phyloP scores from a whole-genome alignment of 2,329 filamentous ascomycete species.

The Lecanicillium sp. region DNA sequence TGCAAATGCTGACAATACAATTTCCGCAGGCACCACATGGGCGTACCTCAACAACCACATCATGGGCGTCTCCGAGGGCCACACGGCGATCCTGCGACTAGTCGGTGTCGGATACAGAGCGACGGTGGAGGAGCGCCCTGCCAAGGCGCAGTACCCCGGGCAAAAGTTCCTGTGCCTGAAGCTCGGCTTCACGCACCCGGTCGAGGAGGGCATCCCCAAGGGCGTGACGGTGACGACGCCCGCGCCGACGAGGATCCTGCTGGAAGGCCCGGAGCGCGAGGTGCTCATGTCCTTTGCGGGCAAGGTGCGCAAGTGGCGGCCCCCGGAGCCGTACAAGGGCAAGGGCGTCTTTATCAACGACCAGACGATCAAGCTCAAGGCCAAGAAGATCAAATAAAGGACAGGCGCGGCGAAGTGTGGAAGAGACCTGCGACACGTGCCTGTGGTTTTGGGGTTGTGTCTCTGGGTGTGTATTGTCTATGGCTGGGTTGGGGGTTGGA shows the following conservation, averaged over 20 bases:
- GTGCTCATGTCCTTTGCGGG: conserved; percentile 88
- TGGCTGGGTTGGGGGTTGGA: not conserved
- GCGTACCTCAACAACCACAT: conserved; percentile 88
- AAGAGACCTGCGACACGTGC: not conserved
- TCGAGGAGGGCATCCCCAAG: conserved; percentile 77
- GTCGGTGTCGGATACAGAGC: conserved; percentile 96
- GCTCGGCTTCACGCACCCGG: conserved; percentile 92
- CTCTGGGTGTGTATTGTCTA: conserved; percentile 2
- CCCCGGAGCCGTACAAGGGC: conserved; percentile 96
- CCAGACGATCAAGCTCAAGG: conserved; percentile 96
- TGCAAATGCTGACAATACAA: not conserved
- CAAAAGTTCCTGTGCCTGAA: conserved; percentile 90
- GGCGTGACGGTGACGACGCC: conserved; percentile 84
- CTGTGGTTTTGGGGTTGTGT: not conserved
- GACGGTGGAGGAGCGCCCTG: conserved; percentile 70
- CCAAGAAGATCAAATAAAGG: conserved; percentile 86
- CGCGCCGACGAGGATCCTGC: conserved; percentile 81
- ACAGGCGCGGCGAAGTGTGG: not conserved
- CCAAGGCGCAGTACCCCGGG: conserved; percentile 68
- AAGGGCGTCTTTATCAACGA: conserved; percentile 98
- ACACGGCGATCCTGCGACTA: conserved; percentile 85
- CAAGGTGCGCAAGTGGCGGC: conserved; percentile 78
- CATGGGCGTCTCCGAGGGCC: conserved; percentile 90
- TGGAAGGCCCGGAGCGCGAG: conserved; percentile 84
- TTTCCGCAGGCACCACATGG: conserved; percentile 78